phyloP scores from a whole-genome alignment of 2,329 filamentous ascomycete genomes.

The Fusarium brevicatenulatum region DNA sequence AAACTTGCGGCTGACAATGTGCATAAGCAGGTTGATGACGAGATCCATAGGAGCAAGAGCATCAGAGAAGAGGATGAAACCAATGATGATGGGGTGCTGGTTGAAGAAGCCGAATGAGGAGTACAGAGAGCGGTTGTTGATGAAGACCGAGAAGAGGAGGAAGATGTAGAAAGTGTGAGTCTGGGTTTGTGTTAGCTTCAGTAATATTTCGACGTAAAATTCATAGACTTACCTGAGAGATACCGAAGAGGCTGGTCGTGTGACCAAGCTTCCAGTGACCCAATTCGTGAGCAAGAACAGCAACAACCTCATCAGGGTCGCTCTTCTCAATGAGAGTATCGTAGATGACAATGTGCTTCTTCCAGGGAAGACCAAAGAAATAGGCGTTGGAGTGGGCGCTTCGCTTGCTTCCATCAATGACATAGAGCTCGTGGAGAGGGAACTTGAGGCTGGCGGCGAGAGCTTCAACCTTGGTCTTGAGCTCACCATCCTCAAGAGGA shows the following conservation, averaged over 20 bases:
- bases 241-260: conserved; percentile 89
- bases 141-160: conserved; percentile 93
- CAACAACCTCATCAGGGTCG: conserved; percentile 89
- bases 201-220: background rate
- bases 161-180: conserved; percentile 97
- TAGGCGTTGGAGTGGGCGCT: conserved; percentile 91
- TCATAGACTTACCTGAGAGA: conserved; percentile 72
- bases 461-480: conserved; percentile 88
- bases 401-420: conserved; percentile 92
- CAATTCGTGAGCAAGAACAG: conserved; percentile 93
- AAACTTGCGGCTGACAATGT: conserved; percentile 91
- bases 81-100: conserved; percentile 91
- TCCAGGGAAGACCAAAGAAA: conserved; percentile 98
- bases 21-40: conserved; percentile 95
- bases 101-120: conserved; percentile 87
- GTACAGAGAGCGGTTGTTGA: conserved; percentile 94
- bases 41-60: conserved; percentile 94
- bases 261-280: conserved; percentile 98
- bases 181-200: conserved; percentile 57
- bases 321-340: conserved; percentile 98
- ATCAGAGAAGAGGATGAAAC: conserved; percentile 97
- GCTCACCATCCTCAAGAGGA: conserved; percentile 83
- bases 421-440: conserved; percentile 90
- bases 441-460: conserved; percentile 88
- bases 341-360: conserved; percentile 99